Base-by-base conservation (phyloP, 192 early-diverging fungal genomes). In the Mycoemilia scoparia region DNA sequence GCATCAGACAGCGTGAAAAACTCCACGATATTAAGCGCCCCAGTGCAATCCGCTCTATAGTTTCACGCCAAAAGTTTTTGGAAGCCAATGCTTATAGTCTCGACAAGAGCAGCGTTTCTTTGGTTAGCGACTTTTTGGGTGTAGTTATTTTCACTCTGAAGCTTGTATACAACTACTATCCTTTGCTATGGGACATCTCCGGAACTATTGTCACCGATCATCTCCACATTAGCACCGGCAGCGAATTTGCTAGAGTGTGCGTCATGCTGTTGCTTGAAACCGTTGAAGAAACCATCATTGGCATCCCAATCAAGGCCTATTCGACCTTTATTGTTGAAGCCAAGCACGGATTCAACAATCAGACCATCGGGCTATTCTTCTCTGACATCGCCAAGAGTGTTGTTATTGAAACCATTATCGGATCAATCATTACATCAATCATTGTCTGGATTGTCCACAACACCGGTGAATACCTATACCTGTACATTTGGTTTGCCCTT, bases 341-440 rank as follows among this genome's bases (percentile, higher is more conserved):
- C 48, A 59, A 69, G 17, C 88, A 92, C 52, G 89, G 89, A 3
- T 95, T 97, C 57, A 97, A 97, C 64, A 97, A 97, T 50, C 74
- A 79, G 51, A 91, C 89, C 5, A 29, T 77, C 12, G 57, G 64
- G 0, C 45, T 90, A 24, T 96, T 78, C 49, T 55, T 87, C 22
- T 68, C 69, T 1, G 91, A 96, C 48, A 41, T 68, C 40, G 34
- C 82, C 37, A 97, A 93, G 53, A 64, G 54, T 1, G 56, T 79
- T 28, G 24, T 71, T 14, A 54, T 97, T 29, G 66, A 63, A 5
- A 64, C 57, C 4, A 67, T 71, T 4, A 74, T 97, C 37, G 80
- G 85, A 12, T 53, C 73, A 20, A 87, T 88, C 1, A 47, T 92
- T 16, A 32, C 92, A 17, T 72, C 79, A 11, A 77, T 60, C 15